These are phyloP conservation scores for Fusarium setosum DNA, from an alignment of 2,329 filamentous ascomycete species.

Conservation along the genomic window DNA sequence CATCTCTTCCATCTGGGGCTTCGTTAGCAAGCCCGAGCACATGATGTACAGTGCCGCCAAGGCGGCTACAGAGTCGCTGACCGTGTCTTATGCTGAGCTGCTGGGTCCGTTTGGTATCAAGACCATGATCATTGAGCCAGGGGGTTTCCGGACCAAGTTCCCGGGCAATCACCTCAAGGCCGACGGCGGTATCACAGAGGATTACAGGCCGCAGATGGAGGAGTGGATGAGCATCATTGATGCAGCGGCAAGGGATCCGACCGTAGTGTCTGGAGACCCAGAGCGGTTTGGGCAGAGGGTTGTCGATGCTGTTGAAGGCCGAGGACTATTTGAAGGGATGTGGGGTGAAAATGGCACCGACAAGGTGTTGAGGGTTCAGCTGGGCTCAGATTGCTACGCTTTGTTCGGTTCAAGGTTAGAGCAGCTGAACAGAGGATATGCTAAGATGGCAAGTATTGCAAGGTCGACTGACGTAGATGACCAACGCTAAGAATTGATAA, in stretches of 20 bases:
- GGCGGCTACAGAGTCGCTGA: slow-evolving; percentile 4
- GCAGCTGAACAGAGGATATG: neutral
- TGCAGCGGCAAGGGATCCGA: neutral
- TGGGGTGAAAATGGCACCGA: neutral
- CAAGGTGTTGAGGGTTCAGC: neutral
- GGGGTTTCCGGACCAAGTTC: slow-evolving; percentile 15
- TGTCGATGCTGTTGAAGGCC: neutral
- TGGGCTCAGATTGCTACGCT: slow-evolving; percentile 11
- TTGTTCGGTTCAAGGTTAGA: neutral
- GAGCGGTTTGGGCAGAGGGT: slow-evolving; percentile 3
- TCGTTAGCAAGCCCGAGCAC: slow-evolving; percentile 9
- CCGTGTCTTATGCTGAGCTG: slow-evolving; percentile 13
- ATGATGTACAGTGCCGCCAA: slow-evolving; percentile 21
- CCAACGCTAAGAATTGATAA: neutral
- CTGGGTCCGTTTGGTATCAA: slow-evolving; percentile 6
- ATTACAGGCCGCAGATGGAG: neutral
- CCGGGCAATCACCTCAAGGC: slow-evolving; percentile 3
- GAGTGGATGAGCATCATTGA: slow-evolving; percentile 11
- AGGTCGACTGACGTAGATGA: neutral
- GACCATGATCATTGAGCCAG: slow-evolving; percentile 20
- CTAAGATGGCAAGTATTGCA: slow-evolving; percentile 1
- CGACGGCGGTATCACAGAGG: neutral
- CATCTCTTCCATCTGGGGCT: slow-evolving; percentile 13
- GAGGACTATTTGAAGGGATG: neutral
- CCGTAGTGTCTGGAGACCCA: slow-evolving; percentile 9